These are phyloP conservation scores for Aechmea fasciata DNA, from an alignment of 176 grass and related monocot genomes.

Conservation along the genomic window DNA sequence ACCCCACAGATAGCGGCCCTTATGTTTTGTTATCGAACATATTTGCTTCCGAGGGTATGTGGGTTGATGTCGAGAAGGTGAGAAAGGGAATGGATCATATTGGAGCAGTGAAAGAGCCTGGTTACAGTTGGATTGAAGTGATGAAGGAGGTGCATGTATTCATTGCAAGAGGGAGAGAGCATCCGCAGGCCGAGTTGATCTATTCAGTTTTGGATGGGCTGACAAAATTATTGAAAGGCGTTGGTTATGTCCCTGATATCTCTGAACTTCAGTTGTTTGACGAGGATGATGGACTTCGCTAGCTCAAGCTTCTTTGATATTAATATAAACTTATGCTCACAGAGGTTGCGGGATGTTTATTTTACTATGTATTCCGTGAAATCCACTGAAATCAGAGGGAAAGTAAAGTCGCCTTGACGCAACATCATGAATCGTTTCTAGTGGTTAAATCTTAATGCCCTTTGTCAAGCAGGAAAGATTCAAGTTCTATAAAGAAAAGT, in stretches of 20 bases:
- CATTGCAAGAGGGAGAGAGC: slow-evolving; percentile 34
- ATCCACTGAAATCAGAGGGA: too few species aligned
- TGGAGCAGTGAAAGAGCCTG: slow-evolving; percentile 45
- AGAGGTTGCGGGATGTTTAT: too few species aligned
- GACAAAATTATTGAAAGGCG: slow-evolving; percentile 16
- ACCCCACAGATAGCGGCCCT: slow-evolving; percentile 53
- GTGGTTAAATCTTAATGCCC: too few species aligned
- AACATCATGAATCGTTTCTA: too few species aligned
- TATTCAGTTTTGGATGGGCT: slow-evolving; percentile 37
- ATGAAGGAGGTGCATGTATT: slow-evolving; percentile 45
- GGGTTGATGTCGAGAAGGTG: slow-evolving; percentile 58
- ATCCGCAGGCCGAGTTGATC: slow-evolving; percentile 35
- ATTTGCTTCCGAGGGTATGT: slow-evolving; percentile 68
- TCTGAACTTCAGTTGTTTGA: not conserved
- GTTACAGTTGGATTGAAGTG: slow-evolving; percentile 59
- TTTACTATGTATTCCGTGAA: too few species aligned
- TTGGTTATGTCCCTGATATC: slow-evolving; percentile 4
- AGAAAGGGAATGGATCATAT: slow-evolving; percentile 38
- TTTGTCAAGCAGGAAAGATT: too few species aligned
- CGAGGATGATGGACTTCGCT: not conserved
- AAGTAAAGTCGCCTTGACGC: too few species aligned
- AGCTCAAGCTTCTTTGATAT: not conserved
- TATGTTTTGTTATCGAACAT: slow-evolving; percentile 71
- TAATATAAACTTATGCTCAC: too few species aligned
- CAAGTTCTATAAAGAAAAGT: too few species aligned